These are phyloP conservation scores for Trametes pubescens DNA, from an alignment of 1,284 basidiomycete species.

Conservation along the genomic window DNA sequence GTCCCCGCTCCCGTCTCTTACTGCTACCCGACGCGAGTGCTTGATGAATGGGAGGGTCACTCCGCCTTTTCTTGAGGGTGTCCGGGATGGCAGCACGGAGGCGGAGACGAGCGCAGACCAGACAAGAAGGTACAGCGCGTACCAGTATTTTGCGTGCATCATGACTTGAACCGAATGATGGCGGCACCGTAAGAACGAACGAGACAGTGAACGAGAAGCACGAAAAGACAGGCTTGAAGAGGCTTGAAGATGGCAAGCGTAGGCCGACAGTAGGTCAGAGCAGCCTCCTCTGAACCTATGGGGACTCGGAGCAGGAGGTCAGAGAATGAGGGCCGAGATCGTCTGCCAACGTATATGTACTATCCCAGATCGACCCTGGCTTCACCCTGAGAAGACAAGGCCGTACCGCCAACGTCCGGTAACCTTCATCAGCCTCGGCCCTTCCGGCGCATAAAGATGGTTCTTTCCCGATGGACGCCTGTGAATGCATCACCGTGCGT, in stretches of 20 bases:
- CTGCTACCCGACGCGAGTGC: background rate
- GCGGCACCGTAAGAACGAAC: background rate
- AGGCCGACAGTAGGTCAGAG: background rate
- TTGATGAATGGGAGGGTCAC: background rate
- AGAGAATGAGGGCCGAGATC: background rate
- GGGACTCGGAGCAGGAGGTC: background rate
- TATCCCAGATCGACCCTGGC: background rate
- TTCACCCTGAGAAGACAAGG: background rate
- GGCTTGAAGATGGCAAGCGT: too few species aligned
- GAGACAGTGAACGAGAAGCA: background rate
- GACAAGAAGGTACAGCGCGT: background rate
- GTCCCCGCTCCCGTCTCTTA: conserved; percentile 23
- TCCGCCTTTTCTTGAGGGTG: background rate
- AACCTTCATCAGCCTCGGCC: background rate
- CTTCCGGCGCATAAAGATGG: background rate
- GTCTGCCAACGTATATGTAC: background rate
- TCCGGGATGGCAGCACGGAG: background rate
- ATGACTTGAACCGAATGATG: too few species aligned
- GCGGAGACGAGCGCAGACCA: background rate
- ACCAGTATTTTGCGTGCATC: background rate
- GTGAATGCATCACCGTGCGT: background rate
- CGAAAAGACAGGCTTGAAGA: background rate
- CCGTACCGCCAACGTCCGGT: background rate
- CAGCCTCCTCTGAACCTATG: background rate
- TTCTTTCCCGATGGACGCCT: background rate